Base-by-base conservation (phyloP, 2,329 filamentous ascomycete species). In the Cyphellophora attinorum region DNA sequence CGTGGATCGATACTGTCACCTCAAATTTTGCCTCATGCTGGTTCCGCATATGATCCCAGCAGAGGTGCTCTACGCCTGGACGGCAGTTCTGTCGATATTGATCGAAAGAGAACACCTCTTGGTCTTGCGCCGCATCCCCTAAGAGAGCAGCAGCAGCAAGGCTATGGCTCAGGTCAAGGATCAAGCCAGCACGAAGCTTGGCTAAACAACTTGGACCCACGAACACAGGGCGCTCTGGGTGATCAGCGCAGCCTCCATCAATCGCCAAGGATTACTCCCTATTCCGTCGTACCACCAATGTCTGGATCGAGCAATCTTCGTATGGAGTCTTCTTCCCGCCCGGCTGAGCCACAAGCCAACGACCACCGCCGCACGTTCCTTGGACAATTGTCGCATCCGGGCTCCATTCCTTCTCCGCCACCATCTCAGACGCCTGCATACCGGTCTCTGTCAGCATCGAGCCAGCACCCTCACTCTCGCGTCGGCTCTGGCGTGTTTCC, bases 171-270 rank as follows among this genome's bases (percentile, higher is more conserved):
- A 5, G 36, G 27, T 8, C 34, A 34, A 14, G 34, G 33, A 13
- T 42, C 42, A 6, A 37, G 38, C 13, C 29, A 14, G 12, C 40
- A 39, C 11, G 46, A 47, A 12, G 27, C 37, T 6, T 49, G 46
- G 46, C 40, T 49, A 37, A 45, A 44, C 19, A 37, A 41, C n/a
- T 49, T 42, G 32, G 46, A 49, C 33, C 46, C 46, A 5, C 35
- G 40, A 11, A 29, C 30, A 4, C 44, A 45, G 29, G 36, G 34
- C 31, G 35, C 17, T 13, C 37, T 34, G 19, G 17, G 14, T 25
- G 44, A 46, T 19, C 41, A 41, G 16, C 41, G 44, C 14, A 37
- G 12, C 27, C 39, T 36, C 17, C 44, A 43, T 34, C 46, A 45
- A 14, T 49, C 46, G 13, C 46, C 46, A 15, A 36, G 29, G n/a